Evolutionary conservation across 75 land plant genomes (phyloP).

Genomic region (Gnetum montanum): DNA sequence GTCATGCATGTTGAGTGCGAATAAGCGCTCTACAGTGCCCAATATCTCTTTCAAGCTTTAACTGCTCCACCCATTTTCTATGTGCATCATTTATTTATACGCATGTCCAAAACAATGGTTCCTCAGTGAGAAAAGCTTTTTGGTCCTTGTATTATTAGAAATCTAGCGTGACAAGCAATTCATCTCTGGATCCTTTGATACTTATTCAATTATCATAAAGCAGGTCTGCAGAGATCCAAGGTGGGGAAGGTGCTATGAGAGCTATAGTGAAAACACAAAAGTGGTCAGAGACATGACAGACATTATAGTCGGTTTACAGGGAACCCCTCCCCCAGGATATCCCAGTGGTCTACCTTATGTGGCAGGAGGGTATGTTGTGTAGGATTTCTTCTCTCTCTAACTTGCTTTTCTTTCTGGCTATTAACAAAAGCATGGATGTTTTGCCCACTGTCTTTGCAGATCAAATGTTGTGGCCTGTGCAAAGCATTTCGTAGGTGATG

Average conservation of each 20-base stretch:
- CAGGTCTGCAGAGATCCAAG: slow-evolving; percentile 84
- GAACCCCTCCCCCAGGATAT: slow-evolving; percentile 22
- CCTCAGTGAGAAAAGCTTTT: too few species aligned
- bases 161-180: too few species aligned
- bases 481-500: slow-evolving; percentile 77
- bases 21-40: too few species aligned
- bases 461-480: slow-evolving; percentile 60
- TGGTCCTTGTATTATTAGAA: too few species aligned
- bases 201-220: too few species aligned
- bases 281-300: slow-evolving; percentile 55
- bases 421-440: slow-evolving; percentile 3
- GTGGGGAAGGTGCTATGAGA: slow-evolving; percentile 89
- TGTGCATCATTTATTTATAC: too few species aligned
- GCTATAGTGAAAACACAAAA: slow-evolving; percentile 72
- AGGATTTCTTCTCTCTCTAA: neutral
- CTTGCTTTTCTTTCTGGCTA: too few species aligned
- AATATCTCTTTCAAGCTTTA: too few species aligned
- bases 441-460: slow-evolving; percentile 10
- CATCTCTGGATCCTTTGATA: too few species aligned
- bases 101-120: too few species aligned
- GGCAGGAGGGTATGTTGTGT: slow-evolving; percentile 34
- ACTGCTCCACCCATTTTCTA: too few species aligned
- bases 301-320: slow-evolving; percentile 64
- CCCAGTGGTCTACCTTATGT: slow-evolving; percentile 38
- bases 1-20: too few species aligned